phyloP scores from a whole-genome alignment of 257 asterid species.

The Anisodus tanguticus region DNA sequence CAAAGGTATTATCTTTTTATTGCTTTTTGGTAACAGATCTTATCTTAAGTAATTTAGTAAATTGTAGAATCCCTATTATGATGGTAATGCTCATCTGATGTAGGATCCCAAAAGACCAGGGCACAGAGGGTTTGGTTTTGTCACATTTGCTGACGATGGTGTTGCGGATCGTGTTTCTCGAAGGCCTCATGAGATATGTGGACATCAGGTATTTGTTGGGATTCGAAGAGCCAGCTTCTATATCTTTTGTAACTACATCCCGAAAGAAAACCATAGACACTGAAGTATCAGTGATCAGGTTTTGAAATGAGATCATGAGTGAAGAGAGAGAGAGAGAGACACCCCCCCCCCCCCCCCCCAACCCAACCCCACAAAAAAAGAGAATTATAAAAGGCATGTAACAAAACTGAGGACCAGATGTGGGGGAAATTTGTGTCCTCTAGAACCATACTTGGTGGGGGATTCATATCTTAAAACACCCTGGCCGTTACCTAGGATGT shows the following conservation, averaged over 20 bases:
- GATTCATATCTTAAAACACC: not conserved
- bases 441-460: not conserved
- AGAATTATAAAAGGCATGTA: not conserved
- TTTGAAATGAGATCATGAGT: constrained; percentile 23
- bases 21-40: not conserved
- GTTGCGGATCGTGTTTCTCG: constrained; percentile 98
- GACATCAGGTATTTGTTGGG: constrained; percentile 73
- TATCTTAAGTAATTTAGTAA: not conserved
- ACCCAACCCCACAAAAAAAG: too few relatives aligned
- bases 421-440: not conserved
- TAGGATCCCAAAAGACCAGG: constrained; percentile 99
- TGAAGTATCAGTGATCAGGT: not conserved
- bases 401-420: not conserved
- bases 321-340: not conserved
- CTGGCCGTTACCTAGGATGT: not conserved
- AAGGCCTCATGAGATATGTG: constrained; percentile 95
- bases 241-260: not conserved
- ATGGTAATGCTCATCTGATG: constrained; percentile 33
- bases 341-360: not conserved
- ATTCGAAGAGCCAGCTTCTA: not conserved
- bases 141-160: constrained; percentile 96
- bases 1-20: constrained; percentile 61
- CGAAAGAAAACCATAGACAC: not conserved
- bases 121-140: constrained; percentile 98
- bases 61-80: not conserved